A percentile compares a stretch with the other conserved stretches of the same genome.
These are phyloP conservation scores for Cryphonectria parasitica DNA, from an alignment of 2,329 filamentous ascomycete genomes.

Conservation along the genomic window DNA sequence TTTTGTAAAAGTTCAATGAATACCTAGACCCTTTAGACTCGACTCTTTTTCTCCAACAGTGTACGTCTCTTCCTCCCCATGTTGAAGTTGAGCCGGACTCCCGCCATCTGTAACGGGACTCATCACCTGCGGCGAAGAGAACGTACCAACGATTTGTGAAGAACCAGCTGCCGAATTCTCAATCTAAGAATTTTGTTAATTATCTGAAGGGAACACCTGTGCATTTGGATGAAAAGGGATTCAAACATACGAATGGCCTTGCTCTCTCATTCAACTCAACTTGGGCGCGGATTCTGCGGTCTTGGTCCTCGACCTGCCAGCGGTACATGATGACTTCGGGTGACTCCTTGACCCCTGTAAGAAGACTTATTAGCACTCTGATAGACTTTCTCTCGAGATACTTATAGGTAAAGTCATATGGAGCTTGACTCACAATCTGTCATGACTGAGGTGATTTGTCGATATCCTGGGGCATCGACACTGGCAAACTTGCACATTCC, in stretches of 20 bases:
- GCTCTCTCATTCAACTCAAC: conserved; percentile 52
- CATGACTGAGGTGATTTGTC: conserved; percentile 53
- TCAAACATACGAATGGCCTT: conserved; percentile 43
- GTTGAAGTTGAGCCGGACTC: conserved; percentile 13
- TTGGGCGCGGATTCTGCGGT: conserved; percentile 48
- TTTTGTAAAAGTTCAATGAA: conserved; percentile 11
- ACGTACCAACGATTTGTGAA: conserved; percentile 26
- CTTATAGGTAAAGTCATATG: background rate
- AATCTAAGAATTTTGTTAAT: conserved; percentile 17
- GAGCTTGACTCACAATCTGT: conserved; percentile 41
- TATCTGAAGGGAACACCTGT: background rate
- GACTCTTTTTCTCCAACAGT: conserved; percentile 17
- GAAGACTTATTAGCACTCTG: background rate
- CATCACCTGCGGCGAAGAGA: conserved; percentile 4
- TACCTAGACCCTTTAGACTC: conserved; percentile 26
- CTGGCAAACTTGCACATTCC: conserved; percentile 74
- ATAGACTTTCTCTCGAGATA: background rate
- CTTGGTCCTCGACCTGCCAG: conserved; percentile 65
- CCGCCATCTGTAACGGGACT: conserved; percentile 1
- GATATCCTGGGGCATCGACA: conserved; percentile 67
- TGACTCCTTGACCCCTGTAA: conserved; percentile 52
- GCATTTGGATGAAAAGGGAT: background rate
- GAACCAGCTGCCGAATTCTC: background rate
- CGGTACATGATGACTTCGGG: conserved; percentile 57
- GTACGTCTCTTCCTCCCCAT: conserved; percentile 11